Evolutionary conservation across 2,329 filamentous ascomycete species (phyloP).

Genomic region (Fusarium praegraminearum): DNA sequence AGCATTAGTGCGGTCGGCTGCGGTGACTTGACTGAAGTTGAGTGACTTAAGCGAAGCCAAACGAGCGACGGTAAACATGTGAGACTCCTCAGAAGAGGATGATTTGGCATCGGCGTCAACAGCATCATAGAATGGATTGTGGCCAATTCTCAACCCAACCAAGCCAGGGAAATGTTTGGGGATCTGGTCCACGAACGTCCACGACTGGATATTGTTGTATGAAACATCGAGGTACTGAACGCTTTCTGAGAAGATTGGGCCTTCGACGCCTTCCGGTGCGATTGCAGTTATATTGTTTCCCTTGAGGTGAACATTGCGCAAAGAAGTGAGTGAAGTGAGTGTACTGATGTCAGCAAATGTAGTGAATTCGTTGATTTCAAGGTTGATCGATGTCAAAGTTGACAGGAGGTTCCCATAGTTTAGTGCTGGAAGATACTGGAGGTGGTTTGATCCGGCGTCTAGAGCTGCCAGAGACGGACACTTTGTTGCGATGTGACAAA

Average conservation of each 20-base stretch:
- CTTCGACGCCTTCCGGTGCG: slow-evolving; percentile 39
- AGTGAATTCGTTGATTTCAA: slow-evolving; percentile 79
- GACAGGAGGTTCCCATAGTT: slow-evolving; percentile 57
- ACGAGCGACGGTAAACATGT: slow-evolving; percentile 88
- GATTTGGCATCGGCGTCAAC: slow-evolving; percentile 56
- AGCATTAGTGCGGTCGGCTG: slow-evolving; percentile 83
- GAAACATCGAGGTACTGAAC: slow-evolving; percentile 79
- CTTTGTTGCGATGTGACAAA: slow-evolving; percentile 64
- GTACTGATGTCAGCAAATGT: slow-evolving; percentile 67
- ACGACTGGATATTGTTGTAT: slow-evolving; percentile 75
- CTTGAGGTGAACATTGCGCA: slow-evolving; percentile 77
- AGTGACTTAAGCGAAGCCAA: slow-evolving; percentile 75
- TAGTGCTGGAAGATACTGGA: slow-evolving; percentile 63
- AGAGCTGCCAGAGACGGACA: slow-evolving; percentile 67
- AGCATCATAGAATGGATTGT: slow-evolving; percentile 84
- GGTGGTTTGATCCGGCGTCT: slow-evolving; percentile 68
- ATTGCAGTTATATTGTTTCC: slow-evolving; percentile 75
- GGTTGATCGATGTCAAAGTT: slow-evolving; percentile 71
- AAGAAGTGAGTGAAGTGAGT: slow-evolving; percentile 62
- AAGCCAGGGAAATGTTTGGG: slow-evolving; percentile 77
- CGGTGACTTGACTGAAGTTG: slow-evolving; percentile 78
- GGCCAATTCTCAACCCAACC: slow-evolving; percentile 79
- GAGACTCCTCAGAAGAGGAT: slow-evolving; percentile 78
- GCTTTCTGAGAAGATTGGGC: slow-evolving; percentile 63
- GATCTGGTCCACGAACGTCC: slow-evolving; percentile 80